A percentile compares a stretch with the other conserved stretches of the same genome.
Conservation (phyloP, 148 eudicot genomes). For the Chenopodium album region DNA sequence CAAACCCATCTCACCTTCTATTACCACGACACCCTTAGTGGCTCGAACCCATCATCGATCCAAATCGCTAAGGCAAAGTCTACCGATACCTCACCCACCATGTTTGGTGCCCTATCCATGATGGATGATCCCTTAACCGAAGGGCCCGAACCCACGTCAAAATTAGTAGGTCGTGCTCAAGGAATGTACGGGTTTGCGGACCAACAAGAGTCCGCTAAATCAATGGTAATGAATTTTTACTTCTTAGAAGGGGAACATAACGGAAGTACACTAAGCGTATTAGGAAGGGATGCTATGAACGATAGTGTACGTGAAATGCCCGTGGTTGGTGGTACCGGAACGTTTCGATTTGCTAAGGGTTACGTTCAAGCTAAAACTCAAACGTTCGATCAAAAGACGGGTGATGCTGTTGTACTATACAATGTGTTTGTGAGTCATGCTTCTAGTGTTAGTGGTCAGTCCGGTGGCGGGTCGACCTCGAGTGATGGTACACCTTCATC, state of each 20-base stretch:
- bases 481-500: slow-evolving; percentile 16
- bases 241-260: slow-evolving; percentile 40
- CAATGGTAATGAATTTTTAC: slow-evolving; percentile 42
- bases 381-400: slow-evolving; percentile 29
- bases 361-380: slow-evolving; percentile 46
- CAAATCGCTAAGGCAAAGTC: slow-evolving; percentile 29
- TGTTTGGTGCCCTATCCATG: slow-evolving; percentile 43
- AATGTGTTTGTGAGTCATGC: slow-evolving; percentile 42
- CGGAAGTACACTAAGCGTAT: slow-evolving; percentile 43
- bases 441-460: neutral
- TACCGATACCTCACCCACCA: slow-evolving; percentile 23
- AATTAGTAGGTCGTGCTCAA: slow-evolving; percentile 49
- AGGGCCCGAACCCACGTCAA: slow-evolving; percentile 36
- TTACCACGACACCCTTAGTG: slow-evolving; percentile 32
- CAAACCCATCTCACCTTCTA: slow-evolving; percentile 31
- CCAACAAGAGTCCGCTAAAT: slow-evolving; percentile 29
- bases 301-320: slow-evolving; percentile 42
- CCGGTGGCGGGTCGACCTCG: neutral
- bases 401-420: slow-evolving; percentile 42
- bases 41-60: slow-evolving; percentile 23
- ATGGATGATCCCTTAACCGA: slow-evolving; percentile 48
- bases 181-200: slow-evolving; percentile 47
- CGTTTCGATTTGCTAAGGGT: slow-evolving; percentile 55
- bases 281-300: slow-evolving; percentile 38
- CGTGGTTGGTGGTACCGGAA: slow-evolving; percentile 54